Evolutionary conservation across 2,329 filamentous ascomycete genomes (phyloP), one percentile per base, ranked within the genome.

Genomic region (Aspergillus aculeatinus): DNA sequence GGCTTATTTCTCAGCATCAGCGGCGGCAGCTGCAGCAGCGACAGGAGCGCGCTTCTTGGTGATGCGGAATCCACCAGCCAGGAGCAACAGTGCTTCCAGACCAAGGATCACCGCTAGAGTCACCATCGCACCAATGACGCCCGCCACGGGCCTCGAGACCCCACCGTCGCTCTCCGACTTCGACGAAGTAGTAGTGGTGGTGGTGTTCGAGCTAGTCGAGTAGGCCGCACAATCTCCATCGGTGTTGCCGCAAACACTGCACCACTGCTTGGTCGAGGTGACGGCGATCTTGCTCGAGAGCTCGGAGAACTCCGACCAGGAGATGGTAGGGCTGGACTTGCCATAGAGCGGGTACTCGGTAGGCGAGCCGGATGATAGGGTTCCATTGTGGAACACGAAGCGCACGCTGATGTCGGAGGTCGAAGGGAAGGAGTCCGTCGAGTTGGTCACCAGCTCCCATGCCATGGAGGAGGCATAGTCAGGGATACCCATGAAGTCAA

Each of bases 401-500:
- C 86, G 80, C 12, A 88, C 83, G 59, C 79, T 80, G 44, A 87
- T 75, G 4, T 88, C 84, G 0, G 80, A 75, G 16, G 68, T 62
- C 3, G 73, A 65, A 2, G 81, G 82, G 67, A 83, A 82, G 0
- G 69, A 70, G 3, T 69, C 67, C 0, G 70, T 67, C 4, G 70
- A 70, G 62, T 85, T 81, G 47, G 85, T 87, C 67, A 87, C 83
- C 23, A 83, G 83, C 80, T 96, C 93, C 73, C 96, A 93, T 5
- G 82, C 82, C 85, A 96, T 91, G 64, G 87, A 87, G 2, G 88
- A 89, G 5, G 92, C 92, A 70, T 96, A 96, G 77, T 92, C 88
- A n/a, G 89, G 87, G 12, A 96, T 80, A 57, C 90, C 90, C 60
- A 79, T 87, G 79, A 96, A 96, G 73, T 90, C 79, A 1, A 77